Evolutionary conservation across 1,284 basidiomycete genomes (phyloP).

Genomic region (Ustanciosporium gigantosporum): DNA sequence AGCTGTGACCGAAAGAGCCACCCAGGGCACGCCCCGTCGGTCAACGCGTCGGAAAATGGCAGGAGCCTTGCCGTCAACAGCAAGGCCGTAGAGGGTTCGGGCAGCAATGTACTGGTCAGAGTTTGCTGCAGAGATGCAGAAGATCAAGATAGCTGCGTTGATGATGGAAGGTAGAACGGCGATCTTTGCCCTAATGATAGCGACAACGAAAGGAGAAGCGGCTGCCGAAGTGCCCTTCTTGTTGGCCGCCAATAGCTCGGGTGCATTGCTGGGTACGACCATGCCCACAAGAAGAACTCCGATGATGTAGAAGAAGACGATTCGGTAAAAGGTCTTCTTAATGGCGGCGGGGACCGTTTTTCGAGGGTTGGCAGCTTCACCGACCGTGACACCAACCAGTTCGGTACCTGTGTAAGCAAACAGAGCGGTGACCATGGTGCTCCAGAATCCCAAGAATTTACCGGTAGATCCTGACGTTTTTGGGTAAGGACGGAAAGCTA

Average conservation of each 20-base stretch:
- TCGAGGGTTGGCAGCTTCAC: constrained; percentile 66
- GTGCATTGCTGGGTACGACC: constrained; percentile 45
- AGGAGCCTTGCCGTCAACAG: constrained; percentile 66
- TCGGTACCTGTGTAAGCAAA: constrained; percentile 71
- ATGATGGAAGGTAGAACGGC: constrained; percentile 69
- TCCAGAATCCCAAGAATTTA: constrained; percentile 48
- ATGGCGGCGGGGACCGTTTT: constrained; percentile 69
- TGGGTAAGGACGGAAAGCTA: constrained; percentile 29
- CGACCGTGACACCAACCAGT: constrained; percentile 64
- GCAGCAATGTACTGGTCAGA: constrained; percentile 65
- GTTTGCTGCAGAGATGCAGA: constrained; percentile 63
- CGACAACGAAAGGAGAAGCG: constrained; percentile 78
- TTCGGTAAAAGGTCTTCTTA: constrained; percentile 66
- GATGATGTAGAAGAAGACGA: constrained; percentile 71
- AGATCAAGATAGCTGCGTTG: constrained; percentile 63
- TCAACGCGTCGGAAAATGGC: constrained; percentile 66
- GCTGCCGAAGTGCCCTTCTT: constrained; percentile 52
- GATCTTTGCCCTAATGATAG: constrained; percentile 71
- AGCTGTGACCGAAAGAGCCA: constrained; percentile 66
- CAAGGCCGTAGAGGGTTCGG: constrained; percentile 67
- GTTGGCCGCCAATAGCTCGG: constrained; percentile 25
- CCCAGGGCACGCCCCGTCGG: constrained; percentile 63
- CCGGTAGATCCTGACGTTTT: constrained; percentile 47
- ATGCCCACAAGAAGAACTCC: constrained; percentile 64
- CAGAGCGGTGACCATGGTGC: constrained; percentile 58